A percentile compares a stretch with the other conserved stretches of the same genome.
These are phyloP conservation scores for Spinacia oleracea DNA, from an alignment of 179 eudicot genomes.

Conservation along the genomic window DNA sequence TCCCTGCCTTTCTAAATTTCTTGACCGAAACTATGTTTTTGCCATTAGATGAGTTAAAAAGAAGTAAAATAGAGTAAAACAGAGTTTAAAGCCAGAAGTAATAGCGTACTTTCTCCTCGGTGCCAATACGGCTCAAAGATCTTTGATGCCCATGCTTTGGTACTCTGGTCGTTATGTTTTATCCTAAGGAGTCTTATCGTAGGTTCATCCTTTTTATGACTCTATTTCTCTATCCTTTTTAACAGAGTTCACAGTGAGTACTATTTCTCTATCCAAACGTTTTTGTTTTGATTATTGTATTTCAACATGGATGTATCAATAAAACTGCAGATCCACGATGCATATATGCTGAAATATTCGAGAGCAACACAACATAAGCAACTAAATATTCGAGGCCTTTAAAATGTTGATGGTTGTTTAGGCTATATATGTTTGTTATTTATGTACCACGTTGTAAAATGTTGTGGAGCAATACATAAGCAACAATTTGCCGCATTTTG, in stretches of 20 bases:
- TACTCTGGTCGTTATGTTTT: background rate
- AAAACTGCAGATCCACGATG: slow-evolving; percentile 79
- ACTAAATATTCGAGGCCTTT: slow-evolving; percentile 86
- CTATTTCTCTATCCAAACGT: background rate
- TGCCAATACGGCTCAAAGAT: background rate
- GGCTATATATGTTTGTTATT: slow-evolving; percentile 10
- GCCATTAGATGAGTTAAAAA: background rate
- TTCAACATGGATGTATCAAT: background rate
- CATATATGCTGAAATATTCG: slow-evolving; percentile 86
- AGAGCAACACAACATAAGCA: slow-evolving; percentile 71
- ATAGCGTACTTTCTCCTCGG: background rate
- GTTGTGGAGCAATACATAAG: slow-evolving; percentile 14
- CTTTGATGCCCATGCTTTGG: background rate
- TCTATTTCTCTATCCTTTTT: slow-evolving; percentile 98
- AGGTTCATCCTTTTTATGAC: slow-evolving; percentile 28
- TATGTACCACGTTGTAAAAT: slow-evolving; percentile 11
- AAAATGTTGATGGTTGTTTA: slow-evolving; percentile 46
- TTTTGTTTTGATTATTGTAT: background rate
- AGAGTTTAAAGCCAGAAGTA: background rate
- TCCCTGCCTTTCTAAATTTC: background rate
- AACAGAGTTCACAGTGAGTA: slow-evolving; percentile 90
- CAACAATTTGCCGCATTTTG: background rate
- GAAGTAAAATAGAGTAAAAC: background rate
- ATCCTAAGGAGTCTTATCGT: no score
- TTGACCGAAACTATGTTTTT: background rate